phyloP scores from a whole-genome alignment of 2,329 filamentous ascomycete genomes.

The Chaetomium strumarium region DNA sequence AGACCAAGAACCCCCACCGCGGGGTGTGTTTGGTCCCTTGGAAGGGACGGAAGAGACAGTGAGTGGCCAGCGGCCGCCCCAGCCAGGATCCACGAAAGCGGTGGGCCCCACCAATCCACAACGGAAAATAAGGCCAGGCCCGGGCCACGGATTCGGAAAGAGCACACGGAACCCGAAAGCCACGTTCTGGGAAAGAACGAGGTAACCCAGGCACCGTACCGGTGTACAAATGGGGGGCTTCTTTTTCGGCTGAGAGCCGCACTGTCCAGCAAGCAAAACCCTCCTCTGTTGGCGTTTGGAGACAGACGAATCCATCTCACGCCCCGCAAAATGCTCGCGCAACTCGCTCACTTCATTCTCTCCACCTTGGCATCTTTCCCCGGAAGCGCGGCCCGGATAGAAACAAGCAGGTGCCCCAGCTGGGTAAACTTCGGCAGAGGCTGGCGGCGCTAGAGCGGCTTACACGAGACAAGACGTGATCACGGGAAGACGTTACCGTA shows the following conservation, averaged over 20 bases:
- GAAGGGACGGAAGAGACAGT: background rate
- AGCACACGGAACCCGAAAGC: slow-evolving; percentile 9
- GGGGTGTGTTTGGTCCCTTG: slow-evolving; percentile 15
- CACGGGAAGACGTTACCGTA: slow-evolving; percentile 4
- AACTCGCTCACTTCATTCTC: slow-evolving; percentile 5
- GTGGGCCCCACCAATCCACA: slow-evolving; percentile 6
- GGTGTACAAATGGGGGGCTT: slow-evolving; percentile 12
- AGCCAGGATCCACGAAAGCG: background rate
- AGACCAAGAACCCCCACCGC: slow-evolving; percentile 21
- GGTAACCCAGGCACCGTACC: slow-evolving; percentile 14
- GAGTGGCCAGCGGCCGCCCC: background rate
- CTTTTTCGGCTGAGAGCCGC: slow-evolving; percentile 13
- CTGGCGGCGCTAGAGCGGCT: background rate
- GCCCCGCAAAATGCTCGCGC: background rate
- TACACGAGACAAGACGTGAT: slow-evolving; percentile 6
- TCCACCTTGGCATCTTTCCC: slow-evolving; percentile 7
- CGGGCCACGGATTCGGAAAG: slow-evolving; percentile 15
- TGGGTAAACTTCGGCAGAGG: slow-evolving; percentile 20
- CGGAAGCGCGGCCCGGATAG: slow-evolving; percentile 18
- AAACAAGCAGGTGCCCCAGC: slow-evolving; percentile 12
- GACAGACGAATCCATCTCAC: background rate
- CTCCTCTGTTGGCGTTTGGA: background rate
- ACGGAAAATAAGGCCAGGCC: slow-evolving; percentile 10
- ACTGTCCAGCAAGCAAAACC: slow-evolving; percentile 2
- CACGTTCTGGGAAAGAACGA: slow-evolving; percentile 10